Percentiles rank a stretch among this genome's conserved stretches.
Evolutionary conservation across 139 green algal species (phyloP).

Genomic region (Zygnema circumcarinatum): DNA sequence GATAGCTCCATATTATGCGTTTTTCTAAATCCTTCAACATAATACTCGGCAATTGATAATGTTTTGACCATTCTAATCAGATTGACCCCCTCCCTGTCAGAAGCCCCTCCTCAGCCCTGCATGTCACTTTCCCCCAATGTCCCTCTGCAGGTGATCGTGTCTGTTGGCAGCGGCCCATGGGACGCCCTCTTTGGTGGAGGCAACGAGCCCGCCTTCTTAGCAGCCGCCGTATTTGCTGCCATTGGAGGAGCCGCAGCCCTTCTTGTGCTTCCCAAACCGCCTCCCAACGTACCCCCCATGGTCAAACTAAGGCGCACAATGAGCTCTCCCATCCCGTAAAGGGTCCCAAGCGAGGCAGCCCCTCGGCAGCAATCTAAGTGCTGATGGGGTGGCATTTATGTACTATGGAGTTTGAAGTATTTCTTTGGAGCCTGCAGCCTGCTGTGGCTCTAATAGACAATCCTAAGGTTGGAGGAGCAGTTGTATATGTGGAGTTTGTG

Average conservation of each 20-base stretch:
- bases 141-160: slow-evolving; percentile 51
- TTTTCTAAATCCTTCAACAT: no score
- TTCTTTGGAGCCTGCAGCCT: background rate
- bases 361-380: background rate
- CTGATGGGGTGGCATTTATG: background rate
- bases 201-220: slow-evolving; percentile 53
- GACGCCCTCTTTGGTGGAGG: slow-evolving; percentile 59
- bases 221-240: slow-evolving; percentile 41
- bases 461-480: background rate
- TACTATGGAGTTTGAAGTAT: background rate
- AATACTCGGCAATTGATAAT: no score
- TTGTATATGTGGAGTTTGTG: background rate
- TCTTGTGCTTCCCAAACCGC: slow-evolving; percentile 39
- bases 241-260: slow-evolving; percentile 26
- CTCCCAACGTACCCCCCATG: slow-evolving; percentile 12
- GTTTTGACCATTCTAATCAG: no score
- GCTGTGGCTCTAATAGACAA: background rate
- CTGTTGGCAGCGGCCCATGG: slow-evolving; percentile 28
- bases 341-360: background rate
- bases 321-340: slow-evolving; percentile 30
- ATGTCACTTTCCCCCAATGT: background rate
- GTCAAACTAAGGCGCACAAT: slow-evolving; percentile 30
- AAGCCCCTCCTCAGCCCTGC: no score
- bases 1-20: no score
- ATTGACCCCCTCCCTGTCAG: no score